These are phyloP conservation scores for Luvunga scandens DNA, from an alignment of 345 rosid species.

Conservation along the genomic window DNA sequence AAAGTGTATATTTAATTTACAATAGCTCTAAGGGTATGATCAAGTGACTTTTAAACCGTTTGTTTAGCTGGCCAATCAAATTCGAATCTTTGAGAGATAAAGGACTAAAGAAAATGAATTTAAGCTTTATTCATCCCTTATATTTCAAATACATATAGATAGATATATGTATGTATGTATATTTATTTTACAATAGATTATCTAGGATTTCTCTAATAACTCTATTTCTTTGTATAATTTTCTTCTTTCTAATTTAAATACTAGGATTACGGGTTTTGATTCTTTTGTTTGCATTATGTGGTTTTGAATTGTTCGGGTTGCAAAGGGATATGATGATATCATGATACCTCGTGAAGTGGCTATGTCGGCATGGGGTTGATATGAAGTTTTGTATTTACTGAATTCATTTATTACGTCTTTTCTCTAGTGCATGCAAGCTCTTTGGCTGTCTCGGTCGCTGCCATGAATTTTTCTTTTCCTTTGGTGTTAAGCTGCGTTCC, in stretches of 20 bases:
- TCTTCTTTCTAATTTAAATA: neutral
- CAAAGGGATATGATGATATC: neutral
- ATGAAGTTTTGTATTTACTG: neutral
- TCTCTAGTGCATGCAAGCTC: neutral
- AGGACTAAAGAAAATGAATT: too few relatives aligned
- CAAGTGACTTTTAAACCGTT: too few relatives aligned
- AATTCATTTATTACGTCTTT: neutral
- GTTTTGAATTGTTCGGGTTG: neutral
- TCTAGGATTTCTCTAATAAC: neutral
- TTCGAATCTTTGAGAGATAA: too few relatives aligned
- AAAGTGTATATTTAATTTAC: too few relatives aligned
- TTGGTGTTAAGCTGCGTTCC: neutral
- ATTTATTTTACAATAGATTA: too few relatives aligned
- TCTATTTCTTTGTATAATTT: neutral
- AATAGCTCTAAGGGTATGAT: too few relatives aligned
- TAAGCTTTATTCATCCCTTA: too few relatives aligned
- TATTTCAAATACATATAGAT: too few relatives aligned
- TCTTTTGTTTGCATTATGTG: neutral
- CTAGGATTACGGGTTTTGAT: neutral
- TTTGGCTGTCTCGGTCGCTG: constrained; percentile 7
- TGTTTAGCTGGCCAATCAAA: too few relatives aligned
- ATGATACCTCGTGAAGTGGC: constrained; percentile 14
- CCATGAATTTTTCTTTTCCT: neutral
- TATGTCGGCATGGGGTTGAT: constrained; percentile 3
- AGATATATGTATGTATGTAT: too few relatives aligned